Conservation (phyloP, 129 eudicot genomes). For the Silybum marianum region DNA sequence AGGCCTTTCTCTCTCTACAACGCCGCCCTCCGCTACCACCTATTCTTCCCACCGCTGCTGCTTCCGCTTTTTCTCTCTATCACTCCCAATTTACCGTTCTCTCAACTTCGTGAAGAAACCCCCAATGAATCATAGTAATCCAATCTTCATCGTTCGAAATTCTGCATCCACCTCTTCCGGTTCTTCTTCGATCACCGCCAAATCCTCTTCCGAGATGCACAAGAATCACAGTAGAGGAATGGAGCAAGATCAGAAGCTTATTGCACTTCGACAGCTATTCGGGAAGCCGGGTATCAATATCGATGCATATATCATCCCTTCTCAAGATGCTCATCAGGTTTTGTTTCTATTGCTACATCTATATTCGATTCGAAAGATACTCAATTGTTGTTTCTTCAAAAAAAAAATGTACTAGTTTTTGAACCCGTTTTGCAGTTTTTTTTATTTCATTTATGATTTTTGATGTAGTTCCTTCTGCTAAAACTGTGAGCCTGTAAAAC, state of each 20-base stretch:
- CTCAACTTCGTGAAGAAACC: slow-evolving; percentile 23
- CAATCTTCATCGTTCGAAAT: slow-evolving; percentile 34
- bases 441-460: not conserved
- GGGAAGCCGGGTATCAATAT: slow-evolving; percentile 57
- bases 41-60: slow-evolving; percentile 22
- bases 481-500: not conserved
- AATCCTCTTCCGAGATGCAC: slow-evolving; percentile 74
- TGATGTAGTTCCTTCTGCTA: not conserved
- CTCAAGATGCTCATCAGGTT: slow-evolving; percentile 99
- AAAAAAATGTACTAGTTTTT: not conserved
- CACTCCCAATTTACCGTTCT: slow-evolving; percentile 37
- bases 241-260: slow-evolving; percentile 63
- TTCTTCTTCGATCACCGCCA: slow-evolving; percentile 75
- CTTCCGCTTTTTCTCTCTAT: slow-evolving; percentile 36
- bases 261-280: slow-evolving; percentile 69
- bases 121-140: slow-evolving; percentile 22
- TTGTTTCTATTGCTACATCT: not conserved
- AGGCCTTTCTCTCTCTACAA: slow-evolving; percentile 35
- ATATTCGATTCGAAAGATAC: not conserved
- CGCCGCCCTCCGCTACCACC: slow-evolving; percentile 35
- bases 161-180: slow-evolving; percentile 56
- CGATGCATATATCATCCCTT: slow-evolving; percentile 92
- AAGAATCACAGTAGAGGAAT: slow-evolving; percentile 19
- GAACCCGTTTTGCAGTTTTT: not conserved
- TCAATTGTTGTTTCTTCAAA: not conserved